Conservation (phyloP, 352 stramenopile species). For the Blastocystis sp. region DNA sequence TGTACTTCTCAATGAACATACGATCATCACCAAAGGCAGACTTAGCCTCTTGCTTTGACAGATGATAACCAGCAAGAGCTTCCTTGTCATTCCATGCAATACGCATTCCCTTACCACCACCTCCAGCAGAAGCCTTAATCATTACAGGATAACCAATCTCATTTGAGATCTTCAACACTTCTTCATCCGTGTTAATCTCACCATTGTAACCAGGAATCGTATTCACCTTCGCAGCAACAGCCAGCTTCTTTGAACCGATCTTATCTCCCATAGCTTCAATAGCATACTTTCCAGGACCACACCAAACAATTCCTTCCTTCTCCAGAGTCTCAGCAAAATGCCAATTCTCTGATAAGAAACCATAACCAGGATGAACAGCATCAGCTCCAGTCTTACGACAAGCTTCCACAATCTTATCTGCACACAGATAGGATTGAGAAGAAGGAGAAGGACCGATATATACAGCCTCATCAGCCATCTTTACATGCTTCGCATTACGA, state of each 20-base stretch:
- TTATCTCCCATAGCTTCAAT: conserved; percentile 87
- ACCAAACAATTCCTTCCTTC: conserved; percentile 75
- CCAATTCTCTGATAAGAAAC: conserved; percentile 87
- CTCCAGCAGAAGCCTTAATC: conserved; percentile 88
- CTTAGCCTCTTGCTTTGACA: conserved; percentile 75
- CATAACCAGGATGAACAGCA: conserved; percentile 85
- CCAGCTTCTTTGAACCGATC: conserved; percentile 86
- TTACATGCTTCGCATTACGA: conserved; percentile 74
- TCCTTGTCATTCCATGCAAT: conserved; percentile 76
- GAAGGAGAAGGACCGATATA: conserved; percentile 76
- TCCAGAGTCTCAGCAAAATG: conserved; percentile 76
- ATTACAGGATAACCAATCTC: conserved; percentile 92
- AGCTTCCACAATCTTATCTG: conserved; percentile 78
- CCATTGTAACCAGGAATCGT: conserved; percentile 87
- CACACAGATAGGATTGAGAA: conserved; percentile 80
- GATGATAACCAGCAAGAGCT: conserved; percentile 63
- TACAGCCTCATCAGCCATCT: conserved; percentile 71
- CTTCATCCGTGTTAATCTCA: conserved; percentile 72
- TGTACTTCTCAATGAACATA: conserved; percentile 91
- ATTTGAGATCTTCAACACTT: conserved; percentile 76
- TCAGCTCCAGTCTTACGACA: conserved; percentile 79
- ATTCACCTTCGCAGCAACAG: conserved; percentile 80
- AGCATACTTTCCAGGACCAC: conserved; percentile 77
- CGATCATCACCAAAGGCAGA: conserved; percentile 87
- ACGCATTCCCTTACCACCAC: conserved; percentile 90